phyloP scores from a whole-genome alignment of 176 grass and related monocot species.

The Hordeum marinum region DNA sequence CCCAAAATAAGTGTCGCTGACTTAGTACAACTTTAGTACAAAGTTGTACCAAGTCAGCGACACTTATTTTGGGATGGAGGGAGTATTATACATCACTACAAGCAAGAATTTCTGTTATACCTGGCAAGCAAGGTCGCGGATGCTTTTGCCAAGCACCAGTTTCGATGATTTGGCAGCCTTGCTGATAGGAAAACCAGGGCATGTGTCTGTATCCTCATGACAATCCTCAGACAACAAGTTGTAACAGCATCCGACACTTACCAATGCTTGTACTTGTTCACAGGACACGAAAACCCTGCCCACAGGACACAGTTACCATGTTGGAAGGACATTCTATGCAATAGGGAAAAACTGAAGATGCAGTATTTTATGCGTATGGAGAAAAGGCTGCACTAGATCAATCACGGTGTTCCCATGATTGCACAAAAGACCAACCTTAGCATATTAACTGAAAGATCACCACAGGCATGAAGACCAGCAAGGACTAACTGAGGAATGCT shows the following conservation, averaged over 20 bases:
- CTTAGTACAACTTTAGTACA: no score
- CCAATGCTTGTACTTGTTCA: constrained; percentile 60
- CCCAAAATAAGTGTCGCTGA: no score
- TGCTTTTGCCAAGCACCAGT: constrained; percentile 70
- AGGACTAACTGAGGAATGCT: constrained; percentile 53
- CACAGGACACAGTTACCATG: constrained; percentile 37
- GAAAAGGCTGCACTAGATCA: background rate
- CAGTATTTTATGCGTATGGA: background rate
- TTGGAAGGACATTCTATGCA: constrained; percentile 7
- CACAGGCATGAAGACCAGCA: constrained; percentile 92
- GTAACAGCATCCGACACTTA: constrained; percentile 86
- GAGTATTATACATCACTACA: background rate
- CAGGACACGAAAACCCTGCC: constrained; percentile 73
- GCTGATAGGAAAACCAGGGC: constrained; percentile 76
- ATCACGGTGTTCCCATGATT: constrained; percentile 3
- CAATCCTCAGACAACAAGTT: constrained; percentile 80
- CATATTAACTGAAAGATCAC: constrained; percentile 98
- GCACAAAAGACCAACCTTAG: constrained; percentile 56
- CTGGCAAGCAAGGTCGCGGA: constrained; percentile 86
- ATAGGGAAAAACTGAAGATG: background rate
- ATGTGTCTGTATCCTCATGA: constrained; percentile 18
- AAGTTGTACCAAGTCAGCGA: no score
- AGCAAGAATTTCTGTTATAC: constrained; percentile 28
- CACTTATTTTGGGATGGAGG: no score
- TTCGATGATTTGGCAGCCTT: constrained; percentile 48